Base-by-base conservation (phyloP, 2,329 filamentous ascomycete genomes). In the Proliferodiscus dingleyae region DNA sequence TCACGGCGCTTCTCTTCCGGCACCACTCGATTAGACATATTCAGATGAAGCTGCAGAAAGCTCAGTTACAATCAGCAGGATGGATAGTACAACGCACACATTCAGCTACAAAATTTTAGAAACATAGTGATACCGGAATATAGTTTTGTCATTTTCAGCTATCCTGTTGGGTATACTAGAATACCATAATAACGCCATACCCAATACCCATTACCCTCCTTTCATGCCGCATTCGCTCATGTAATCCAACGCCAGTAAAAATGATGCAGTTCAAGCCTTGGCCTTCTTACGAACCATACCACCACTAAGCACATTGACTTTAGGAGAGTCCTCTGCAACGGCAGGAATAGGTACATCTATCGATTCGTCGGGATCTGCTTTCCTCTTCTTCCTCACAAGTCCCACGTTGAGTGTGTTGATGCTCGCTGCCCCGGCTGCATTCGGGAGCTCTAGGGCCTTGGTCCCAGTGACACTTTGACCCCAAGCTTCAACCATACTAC, bases 221-320 rank as follows among this genome's bases (percentile, higher is more conserved):
- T 18, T 37, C 33, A 32, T 22, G 2, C 32, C 16, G 37, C 30
- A 24, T 15, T 32, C 19, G 15, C 13, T 34, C 19, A 4, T 4
- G 9, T 16, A 34, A 18, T 18, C 32, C 32, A 37, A 37, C 19
- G 19, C 34, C 34, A n/a, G 19, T 37, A 34, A 22, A 37, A 22
- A 4, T 10, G 23, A 26, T 24, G 19, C n/a, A 43, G 16, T 23
- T 60, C 43, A 63, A 32, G 59, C 55, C 60, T 81, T 83, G 21
- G 71, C 63, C 62, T 81, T 83, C 66, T 80, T 81, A 46, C 76
- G 69, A 23, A 81, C 64, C 50, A 80, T 64, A 1, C 72, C 68
- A 13, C 65, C 66, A 2, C 65, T 61, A 15, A 82, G 65, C 8
- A 79, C 65, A 59, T 80, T 81, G 7, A 71, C 66, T 11, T 52